Evolutionary conservation across 805 yeast genomes (phyloP).

Genomic region (Saccharomycopsis javanensis): DNA sequence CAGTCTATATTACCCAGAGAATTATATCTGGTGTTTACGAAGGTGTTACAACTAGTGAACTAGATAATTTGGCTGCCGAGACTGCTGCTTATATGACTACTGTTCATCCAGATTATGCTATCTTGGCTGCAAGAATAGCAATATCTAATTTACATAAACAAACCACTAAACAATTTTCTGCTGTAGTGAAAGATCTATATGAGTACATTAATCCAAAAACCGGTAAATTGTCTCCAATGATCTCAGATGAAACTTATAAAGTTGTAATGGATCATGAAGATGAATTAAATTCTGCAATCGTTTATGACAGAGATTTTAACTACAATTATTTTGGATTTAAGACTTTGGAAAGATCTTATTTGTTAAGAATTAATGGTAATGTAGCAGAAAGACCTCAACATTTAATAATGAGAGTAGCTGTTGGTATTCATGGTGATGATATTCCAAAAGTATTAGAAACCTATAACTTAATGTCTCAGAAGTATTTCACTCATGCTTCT

Average conservation of each 20-base stretch:
- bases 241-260: slow-evolving; percentile 55
- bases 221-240: slow-evolving; percentile 54
- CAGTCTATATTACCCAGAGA: slow-evolving; percentile 91
- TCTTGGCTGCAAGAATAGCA: slow-evolving; percentile 91
- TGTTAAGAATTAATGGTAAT: slow-evolving; percentile 51
- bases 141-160: slow-evolving; percentile 91
- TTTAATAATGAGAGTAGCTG: slow-evolving; percentile 80
- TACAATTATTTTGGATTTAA: slow-evolving; percentile 83
- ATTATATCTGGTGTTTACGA: slow-evolving; percentile 94
- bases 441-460: slow-evolving; percentile 65
- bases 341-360: slow-evolving; percentile 82
- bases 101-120: slow-evolving; percentile 95
- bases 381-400: slow-evolving; percentile 91
- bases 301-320: slow-evolving; percentile 65
- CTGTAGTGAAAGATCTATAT: slow-evolving; percentile 64
- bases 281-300: slow-evolving; percentile 63
- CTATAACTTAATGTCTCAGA: slow-evolving; percentile 76
- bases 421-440: slow-evolving; percentile 77
- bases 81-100: slow-evolving; percentile 98
- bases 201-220: slow-evolving; percentile 76
- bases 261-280: slow-evolving; percentile 56
- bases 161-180: slow-evolving; percentile 78
- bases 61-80: slow-evolving; percentile 82
- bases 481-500: slow-evolving; percentile 87
- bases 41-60: slow-evolving; percentile 90